Evolutionary conservation across 352 stramenopile species (phyloP), one percentile per base, ranked within the genome.

Genomic region (Globisporangium rhizosaccharum): DNA sequence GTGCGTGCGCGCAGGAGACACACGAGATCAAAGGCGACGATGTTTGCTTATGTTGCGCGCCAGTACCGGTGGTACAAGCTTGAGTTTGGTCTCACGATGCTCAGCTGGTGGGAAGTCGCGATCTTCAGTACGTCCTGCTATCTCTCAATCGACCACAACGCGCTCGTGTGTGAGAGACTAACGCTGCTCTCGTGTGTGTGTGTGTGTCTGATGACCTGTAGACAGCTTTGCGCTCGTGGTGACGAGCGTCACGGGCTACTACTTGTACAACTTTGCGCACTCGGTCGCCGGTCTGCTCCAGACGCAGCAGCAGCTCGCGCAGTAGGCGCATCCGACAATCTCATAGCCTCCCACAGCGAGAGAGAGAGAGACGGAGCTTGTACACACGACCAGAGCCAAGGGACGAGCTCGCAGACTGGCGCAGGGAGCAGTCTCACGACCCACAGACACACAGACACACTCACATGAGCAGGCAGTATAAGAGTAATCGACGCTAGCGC

Each of bases 11-110:
- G 30, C 30, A 36, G 30, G 30, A 36, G 30, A 45, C 39, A 15
- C 10, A 12, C 12, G 39, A 45, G 39, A 45, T 47, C 15, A 47
- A 17, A 5, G n/a, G 42, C 8, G 15, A 18, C 45, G 33, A 92
- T 90, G 82, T 68, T 87, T 48, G 76, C 79, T 63, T 75, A 73
- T 69, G 47, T 85, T 42, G 69, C 73, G 69, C 76, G 76, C 46
- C 70, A 87, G 57, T 93, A 93, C 67, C 76, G 78, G 63, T 87
- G 78, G 78, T 93, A 93, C 79, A 93, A 93, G 76, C 71, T 93
- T 48, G 84, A 93, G 80, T 93, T 91, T 57, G 84, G 81, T 23
- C 76, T 93, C 59, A 87, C 84, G 30, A 88, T 93, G 76, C 70
- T 93, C 23, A 90, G 76, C 68, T 79, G 79, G 64, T 89, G 82